phyloP scores from a whole-genome alignment of 116 monocot genomes.

The Cymodocea nodosa region DNA sequence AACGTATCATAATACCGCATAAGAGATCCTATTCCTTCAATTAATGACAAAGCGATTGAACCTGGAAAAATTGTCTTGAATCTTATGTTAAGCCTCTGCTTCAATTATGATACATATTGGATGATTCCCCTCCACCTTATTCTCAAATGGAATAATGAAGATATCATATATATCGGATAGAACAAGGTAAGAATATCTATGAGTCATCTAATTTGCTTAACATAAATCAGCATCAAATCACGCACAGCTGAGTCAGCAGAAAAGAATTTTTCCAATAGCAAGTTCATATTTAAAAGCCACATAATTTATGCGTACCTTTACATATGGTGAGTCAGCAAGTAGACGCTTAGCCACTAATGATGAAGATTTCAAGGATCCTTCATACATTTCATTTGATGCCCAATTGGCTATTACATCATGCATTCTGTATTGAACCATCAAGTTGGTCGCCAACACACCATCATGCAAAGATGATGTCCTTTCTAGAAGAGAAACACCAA shows the following conservation, averaged over 20 bases:
- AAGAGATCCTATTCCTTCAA: too few relatives aligned
- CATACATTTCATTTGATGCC: slow-evolving; percentile 98
- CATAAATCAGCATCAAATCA: too few relatives aligned
- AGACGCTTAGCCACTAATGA: slow-evolving; percentile 60
- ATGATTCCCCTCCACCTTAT: too few relatives aligned
- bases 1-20: too few relatives aligned
- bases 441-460: slow-evolving; percentile 43
- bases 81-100: too few relatives aligned
- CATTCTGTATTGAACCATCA: slow-evolving; percentile 82
- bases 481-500: slow-evolving; percentile 79
- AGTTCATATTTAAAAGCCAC: background rate
- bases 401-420: slow-evolving; percentile 88
- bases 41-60: too few relatives aligned
- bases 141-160: background rate
- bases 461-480: slow-evolving; percentile 57
- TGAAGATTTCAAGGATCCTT: slow-evolving; percentile 56
- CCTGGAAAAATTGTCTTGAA: too few relatives aligned
- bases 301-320: slow-evolving; percentile 42
- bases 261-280: too few relatives aligned
- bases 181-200: too few relatives aligned
- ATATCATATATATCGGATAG: background rate
- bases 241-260: too few relatives aligned
- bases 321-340: slow-evolving; percentile 90
- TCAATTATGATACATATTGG: too few relatives aligned
- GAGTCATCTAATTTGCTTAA: too few relatives aligned